Evolutionary conservation across 768 basidiomycete genomes (phyloP).

Genomic region (Naganishia vishniacii): DNA sequence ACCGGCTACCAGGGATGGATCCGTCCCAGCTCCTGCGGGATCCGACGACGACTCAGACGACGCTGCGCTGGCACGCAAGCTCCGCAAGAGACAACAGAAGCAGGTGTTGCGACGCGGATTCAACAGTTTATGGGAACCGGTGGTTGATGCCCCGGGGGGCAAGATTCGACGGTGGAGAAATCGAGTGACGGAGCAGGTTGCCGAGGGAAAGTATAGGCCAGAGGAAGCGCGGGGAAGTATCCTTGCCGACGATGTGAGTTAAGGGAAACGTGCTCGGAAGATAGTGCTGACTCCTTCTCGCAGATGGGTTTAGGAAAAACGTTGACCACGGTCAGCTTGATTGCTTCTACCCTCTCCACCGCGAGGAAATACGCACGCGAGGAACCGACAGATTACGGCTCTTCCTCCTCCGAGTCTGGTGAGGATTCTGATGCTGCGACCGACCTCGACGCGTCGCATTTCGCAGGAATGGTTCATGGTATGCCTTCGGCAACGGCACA

Average conservation of each 20-base stretch:
- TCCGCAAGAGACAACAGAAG: constrained; percentile 44
- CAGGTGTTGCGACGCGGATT: constrained; percentile 20
- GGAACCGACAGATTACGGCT: constrained; percentile 19
- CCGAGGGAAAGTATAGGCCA: constrained; percentile 48
- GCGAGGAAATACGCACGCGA: constrained; percentile 60
- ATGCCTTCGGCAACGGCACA: constrained; percentile 57
- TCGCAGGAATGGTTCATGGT: constrained; percentile 73
- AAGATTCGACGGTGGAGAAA: constrained; percentile 61
- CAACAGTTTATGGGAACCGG: constrained; percentile 52
- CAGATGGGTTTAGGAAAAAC: constrained; percentile 99
- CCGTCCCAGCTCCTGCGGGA: not conserved
- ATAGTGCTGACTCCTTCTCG: constrained; percentile 10
- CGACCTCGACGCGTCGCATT: constrained; percentile 55
- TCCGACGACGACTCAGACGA: constrained; percentile 2
- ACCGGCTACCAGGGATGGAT: not conserved
- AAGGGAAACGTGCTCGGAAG: not conserved
- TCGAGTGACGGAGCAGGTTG: constrained; percentile 70
- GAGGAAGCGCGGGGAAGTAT: constrained; percentile 71
- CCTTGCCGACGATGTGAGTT: constrained; percentile 88
- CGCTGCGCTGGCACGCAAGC: constrained; percentile 40
- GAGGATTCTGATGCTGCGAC: constrained; percentile 30
- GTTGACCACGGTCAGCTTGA: constrained; percentile 86
- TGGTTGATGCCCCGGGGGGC: constrained; percentile 45
- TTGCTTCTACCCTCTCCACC: constrained; percentile 72
- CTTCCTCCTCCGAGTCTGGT: constrained; percentile 13